Evolutionary conservation across 1,284 basidiomycete genomes (phyloP), one percentile per base, ranked within the genome.

Genomic region (Rhodotorula sp.): DNA sequence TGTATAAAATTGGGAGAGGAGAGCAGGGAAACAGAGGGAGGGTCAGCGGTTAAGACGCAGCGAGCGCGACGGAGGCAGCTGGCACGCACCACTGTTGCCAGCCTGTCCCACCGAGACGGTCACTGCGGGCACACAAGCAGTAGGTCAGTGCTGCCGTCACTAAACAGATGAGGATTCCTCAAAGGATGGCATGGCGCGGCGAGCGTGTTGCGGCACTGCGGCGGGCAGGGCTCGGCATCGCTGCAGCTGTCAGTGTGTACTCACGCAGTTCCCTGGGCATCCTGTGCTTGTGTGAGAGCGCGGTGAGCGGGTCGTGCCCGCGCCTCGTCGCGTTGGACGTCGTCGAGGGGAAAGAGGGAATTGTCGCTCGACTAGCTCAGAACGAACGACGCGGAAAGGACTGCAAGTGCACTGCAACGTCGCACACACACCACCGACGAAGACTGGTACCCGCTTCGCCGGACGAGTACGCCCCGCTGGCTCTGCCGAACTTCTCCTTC

Each of bases 21-120:
- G 10, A 0, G 44, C 44, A 15, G 30, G 22, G 55, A 30, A 36
- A 32, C 19, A 17, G 9, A 4, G 11, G 22, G 24, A 36, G 46
- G 32, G 39, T 11, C 24, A 24, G 8, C 27, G 22, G 17, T 20
- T 39, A 36, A 46, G 0, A 39, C 29, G 51, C 11, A 47, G 32
- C 32, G 34, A 24, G 44, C 27, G 36, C 53, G 56, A 67, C 34
- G 66, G 64, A 36, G 27, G 29, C 62, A 70, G 76, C 77, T 71
- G 84, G 36, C 8, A 78, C 85, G 66, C 36, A 94, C 93, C 92
- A 84, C 95, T 92, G 81, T 97, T 97, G 76, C 94, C 93, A 73
- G 93, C 95, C 87, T 97, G 94, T 76, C 94, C 94, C 22, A 94
- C 87, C 80, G 94, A 89, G 46, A 93, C 84, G 11, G 91, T 91